phyloP scores from a whole-genome alignment of 2,329 filamentous ascomycete species.

The Pseudogymnoascus sp. region DNA sequence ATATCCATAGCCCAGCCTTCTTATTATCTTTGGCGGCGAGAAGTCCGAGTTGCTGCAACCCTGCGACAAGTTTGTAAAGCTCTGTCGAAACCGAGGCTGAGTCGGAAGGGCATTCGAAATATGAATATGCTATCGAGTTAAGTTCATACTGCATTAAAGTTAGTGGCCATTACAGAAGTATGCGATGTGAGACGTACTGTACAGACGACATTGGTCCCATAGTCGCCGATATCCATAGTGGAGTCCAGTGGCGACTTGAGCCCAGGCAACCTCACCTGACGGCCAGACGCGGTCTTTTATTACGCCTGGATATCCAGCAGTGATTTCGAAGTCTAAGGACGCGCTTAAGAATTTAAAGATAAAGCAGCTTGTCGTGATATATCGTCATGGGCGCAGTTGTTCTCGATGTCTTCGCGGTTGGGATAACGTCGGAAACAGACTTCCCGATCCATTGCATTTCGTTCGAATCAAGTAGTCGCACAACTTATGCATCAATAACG shows the following conservation, averaged over 20 bases:
- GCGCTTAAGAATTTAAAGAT: not conserved
- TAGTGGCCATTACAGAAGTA: not conserved
- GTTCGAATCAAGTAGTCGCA: not conserved
- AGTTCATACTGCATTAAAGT: slow-evolving; percentile 23
- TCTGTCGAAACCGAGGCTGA: slow-evolving; percentile 10
- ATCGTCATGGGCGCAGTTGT: not conserved
- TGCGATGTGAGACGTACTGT: slow-evolving; percentile 22
- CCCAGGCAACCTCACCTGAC: not conserved
- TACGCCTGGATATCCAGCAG: not conserved
- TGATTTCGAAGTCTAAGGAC: not conserved
- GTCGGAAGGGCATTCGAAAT: slow-evolving; percentile 19
- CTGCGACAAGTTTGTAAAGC: slow-evolving; percentile 23
- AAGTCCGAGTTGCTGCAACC: slow-evolving; percentile 16
- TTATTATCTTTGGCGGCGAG: slow-evolving; percentile 3
- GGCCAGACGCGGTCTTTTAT: not conserved
- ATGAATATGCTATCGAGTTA: slow-evolving; percentile 27
- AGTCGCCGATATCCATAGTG: slow-evolving; percentile 29
- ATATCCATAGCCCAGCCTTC: slow-evolving; percentile 8
- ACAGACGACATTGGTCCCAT: slow-evolving; percentile 28
- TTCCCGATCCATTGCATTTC: slow-evolving; percentile 2
- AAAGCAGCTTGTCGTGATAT: not conserved
- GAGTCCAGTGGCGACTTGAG: slow-evolving; percentile 5
- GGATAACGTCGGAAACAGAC: not conserved
- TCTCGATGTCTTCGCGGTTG: not conserved
- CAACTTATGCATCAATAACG: not conserved